Percentiles rank a stretch among this genome's conserved stretches.
Conservation (phyloP, 345 rosid species). For the Hibiscus tridactylites region DNA sequence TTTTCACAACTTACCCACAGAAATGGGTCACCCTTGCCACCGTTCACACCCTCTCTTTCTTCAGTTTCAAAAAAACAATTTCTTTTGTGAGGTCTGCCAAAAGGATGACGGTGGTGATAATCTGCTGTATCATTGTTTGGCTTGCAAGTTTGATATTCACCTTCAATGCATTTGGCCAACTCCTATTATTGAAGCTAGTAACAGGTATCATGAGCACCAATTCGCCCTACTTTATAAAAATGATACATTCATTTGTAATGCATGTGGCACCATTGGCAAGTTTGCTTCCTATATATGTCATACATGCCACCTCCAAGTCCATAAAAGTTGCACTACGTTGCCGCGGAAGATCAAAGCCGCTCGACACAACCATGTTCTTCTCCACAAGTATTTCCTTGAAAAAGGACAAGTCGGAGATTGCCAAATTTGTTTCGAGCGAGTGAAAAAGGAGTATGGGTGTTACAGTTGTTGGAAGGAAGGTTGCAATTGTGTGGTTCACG, state of each 20-base stretch:
- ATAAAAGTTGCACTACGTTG: background rate
- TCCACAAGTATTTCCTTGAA: background rate
- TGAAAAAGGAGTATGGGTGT: background rate
- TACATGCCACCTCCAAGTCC: conserved; percentile 3
- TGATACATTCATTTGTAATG: conserved; percentile 9
- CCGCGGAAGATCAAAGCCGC: background rate
- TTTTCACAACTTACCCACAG: background rate
- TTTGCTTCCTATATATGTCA: conserved; percentile 1
- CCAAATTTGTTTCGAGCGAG: conserved; percentile 3
- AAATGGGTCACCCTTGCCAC: conserved; percentile 2
- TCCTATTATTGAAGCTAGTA: background rate
- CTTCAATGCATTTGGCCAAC: background rate
- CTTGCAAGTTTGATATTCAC: background rate
- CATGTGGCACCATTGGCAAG: conserved; percentile 8
- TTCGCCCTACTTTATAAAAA: background rate
- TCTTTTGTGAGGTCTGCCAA: background rate
- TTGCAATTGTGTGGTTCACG: background rate
- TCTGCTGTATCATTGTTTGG: background rate
- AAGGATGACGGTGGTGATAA: background rate
- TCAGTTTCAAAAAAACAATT: too few relatives aligned
- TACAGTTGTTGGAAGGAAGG: background rate
- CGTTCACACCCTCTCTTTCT: background rate
- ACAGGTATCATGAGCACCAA: background rate
- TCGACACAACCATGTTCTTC: conserved; percentile 5
- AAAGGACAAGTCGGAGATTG: background rate